Base-by-base conservation (phyloP, 2,329 filamentous ascomycete species). In the Plectosphaerella sp. region DNA sequence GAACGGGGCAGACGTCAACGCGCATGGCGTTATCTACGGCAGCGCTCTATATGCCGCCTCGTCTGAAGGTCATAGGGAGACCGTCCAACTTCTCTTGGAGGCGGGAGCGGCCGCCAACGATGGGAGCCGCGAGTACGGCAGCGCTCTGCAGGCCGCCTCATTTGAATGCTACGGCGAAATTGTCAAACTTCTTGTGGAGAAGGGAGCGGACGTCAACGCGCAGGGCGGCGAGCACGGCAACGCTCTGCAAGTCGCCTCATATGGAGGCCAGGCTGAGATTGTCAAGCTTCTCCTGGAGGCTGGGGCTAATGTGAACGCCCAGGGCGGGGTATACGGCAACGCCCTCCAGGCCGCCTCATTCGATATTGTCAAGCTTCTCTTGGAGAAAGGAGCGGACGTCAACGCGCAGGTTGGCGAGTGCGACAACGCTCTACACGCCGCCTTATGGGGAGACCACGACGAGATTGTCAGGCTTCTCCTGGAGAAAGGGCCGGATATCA, bases 181-280 rank as follows among this genome's bases (percentile, higher is more conserved):
- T 45, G 48, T 50, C 10, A 43, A 50, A 41, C 41, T 50, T 14
- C 48, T 50, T 15, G 36, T 50, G 15, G 16, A 50, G 4, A 50
- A 45, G n/a, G 48, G 48, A 24, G 48, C 48, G n/a, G 33, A 46
- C 12, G 14, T 50, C 16, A 24, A 50, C 33, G 20, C 41, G 25
- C 41, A 45, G 28, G 28, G 25, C 10, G 39, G 25, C 28, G 0
- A 39, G 20, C 6, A n/a, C 16, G 25, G 14, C 12, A 20, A 24
- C 22, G 43, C 49, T 51, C 43, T 51, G 10, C n/a, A 28, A 7
- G 35, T 33, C 18, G 43, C 49, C 20, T 41, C 16, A 41, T 46
- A 1, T 14, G 15, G 3, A 41, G 42, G 43, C 49, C 14, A 47
- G 6, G 33, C 16, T 10, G 24, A 46, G 14, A 46, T 39, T 39